Conservation (phyloP, 2,329 filamentous ascomycete species). For the Blastomyces parvus region DNA sequence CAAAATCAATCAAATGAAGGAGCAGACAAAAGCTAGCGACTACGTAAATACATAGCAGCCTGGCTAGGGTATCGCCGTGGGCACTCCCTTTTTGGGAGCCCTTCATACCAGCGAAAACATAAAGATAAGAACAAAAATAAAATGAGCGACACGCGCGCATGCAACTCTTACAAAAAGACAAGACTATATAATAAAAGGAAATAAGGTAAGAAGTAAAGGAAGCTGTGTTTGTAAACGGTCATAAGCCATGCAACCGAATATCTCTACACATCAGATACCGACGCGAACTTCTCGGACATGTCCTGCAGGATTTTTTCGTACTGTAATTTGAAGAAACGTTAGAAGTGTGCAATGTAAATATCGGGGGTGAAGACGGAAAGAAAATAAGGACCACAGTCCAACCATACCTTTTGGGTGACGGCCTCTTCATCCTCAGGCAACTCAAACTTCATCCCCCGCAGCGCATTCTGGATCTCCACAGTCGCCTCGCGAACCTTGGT, state of each 20-base stretch:
- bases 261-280: constrained; percentile 85
- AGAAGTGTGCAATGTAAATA: neutral
- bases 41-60: constrained; percentile 1
- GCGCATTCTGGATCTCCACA: constrained; percentile 68
- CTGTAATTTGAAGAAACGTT: constrained; percentile 23
- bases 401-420: constrained; percentile 69
- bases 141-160: neutral
- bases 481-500: constrained; percentile 86
- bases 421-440: constrained; percentile 72
- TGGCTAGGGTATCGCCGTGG: neutral
- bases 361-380: neutral
- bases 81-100: neutral
- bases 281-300: constrained; percentile 96
- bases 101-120: neutral
- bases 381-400: constrained; percentile 8
- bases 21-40: neutral
- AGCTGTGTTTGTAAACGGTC: neutral
- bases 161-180: constrained; percentile 2
- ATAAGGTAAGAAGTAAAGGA: neutral
- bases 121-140: neutral
- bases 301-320: constrained; percentile 86
- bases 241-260: neutral
- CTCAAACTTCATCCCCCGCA: constrained; percentile 96
- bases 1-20: neutral
- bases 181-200: constrained; percentile 1